These are phyloP conservation scores for Crithidia thermophila DNA, from an alignment of 208 protist genomes.

Conservation along the genomic window DNA sequence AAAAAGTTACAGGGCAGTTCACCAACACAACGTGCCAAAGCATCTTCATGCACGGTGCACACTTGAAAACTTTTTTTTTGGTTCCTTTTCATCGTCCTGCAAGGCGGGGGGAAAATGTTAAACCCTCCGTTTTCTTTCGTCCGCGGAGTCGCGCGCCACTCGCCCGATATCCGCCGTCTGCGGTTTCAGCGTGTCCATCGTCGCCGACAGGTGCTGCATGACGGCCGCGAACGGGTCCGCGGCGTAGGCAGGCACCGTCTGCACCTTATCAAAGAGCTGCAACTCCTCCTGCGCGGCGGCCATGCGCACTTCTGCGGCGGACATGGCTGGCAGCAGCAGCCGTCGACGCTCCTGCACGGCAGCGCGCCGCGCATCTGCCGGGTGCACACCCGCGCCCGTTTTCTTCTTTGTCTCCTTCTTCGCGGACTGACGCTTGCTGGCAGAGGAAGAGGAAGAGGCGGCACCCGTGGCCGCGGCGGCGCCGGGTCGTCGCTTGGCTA, in stretches of 20 bases:
- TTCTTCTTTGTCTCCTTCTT: slow-evolving; percentile 26
- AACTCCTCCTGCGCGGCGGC: slow-evolving; percentile 54
- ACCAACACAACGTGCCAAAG: too few relatives aligned
- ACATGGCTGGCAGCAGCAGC: slow-evolving; percentile 8
- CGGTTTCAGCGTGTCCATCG: slow-evolving; percentile 72
- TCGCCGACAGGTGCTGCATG: slow-evolving; percentile 52
- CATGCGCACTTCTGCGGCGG: slow-evolving; percentile 55
- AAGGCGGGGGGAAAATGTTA: too few relatives aligned
- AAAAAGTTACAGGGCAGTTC: not conserved
- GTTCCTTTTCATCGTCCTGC: not conserved
- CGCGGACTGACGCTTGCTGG: slow-evolving; percentile 1
- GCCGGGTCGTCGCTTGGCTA: too few relatives aligned
- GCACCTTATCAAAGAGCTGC: slow-evolving; percentile 56
- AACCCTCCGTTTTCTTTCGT: not conserved
- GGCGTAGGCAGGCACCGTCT: slow-evolving; percentile 47
- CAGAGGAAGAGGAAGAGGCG: not conserved
- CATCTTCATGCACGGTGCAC: too few relatives aligned
- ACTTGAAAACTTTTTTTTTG: not conserved
- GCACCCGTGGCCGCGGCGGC: not conserved
- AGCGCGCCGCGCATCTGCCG: slow-evolving; percentile 20
- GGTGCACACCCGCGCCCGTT: slow-evolving; percentile 6
- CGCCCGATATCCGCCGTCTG: slow-evolving; percentile 76
- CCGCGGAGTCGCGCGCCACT: not conserved
- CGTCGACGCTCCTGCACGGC: slow-evolving; percentile 19
- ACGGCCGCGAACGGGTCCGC: slow-evolving; percentile 66